phyloP scores from a whole-genome alignment of 2,329 filamentous ascomycete species.

The Fusarium hostae region DNA sequence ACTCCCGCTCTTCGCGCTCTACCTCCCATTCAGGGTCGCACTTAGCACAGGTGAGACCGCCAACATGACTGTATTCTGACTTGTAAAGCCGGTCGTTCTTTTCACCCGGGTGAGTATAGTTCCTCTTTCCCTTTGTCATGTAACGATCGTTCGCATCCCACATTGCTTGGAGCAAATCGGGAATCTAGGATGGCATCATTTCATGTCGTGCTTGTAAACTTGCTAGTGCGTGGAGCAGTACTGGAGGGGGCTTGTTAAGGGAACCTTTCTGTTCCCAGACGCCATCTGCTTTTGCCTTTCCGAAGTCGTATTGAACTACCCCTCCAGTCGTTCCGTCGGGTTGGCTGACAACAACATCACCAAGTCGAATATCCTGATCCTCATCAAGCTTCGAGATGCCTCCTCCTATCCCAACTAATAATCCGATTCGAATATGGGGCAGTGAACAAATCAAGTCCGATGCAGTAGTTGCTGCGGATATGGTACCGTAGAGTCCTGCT shows the following conservation, averaged over 20 bases:
- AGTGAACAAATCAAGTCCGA: constrained; percentile 24
- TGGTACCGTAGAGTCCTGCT: constrained; percentile 25
- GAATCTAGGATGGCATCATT: neutral
- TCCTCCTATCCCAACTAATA: constrained; percentile 57
- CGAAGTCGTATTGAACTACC: constrained; percentile 39
- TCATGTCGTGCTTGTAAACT: constrained; percentile 24
- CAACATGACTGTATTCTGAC: constrained; percentile 4
- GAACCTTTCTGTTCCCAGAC: constrained; percentile 9
- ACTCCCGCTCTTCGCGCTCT: neutral
- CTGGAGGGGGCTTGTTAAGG: constrained; percentile 18
- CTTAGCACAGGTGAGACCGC: neutral
- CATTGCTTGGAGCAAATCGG: neutral
- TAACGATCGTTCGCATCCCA: neutral
- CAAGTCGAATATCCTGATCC: constrained; percentile 40
- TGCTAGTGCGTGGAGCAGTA: constrained; percentile 20
- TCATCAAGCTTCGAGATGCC: constrained; percentile 6
- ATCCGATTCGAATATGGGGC: constrained; percentile 29
- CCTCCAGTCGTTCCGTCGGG: constrained; percentile 30
- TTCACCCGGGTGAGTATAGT: constrained; percentile 8
- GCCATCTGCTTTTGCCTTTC: constrained; percentile 4
- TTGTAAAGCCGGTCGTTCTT: constrained; percentile 30
- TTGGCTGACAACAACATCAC: constrained; percentile 44
- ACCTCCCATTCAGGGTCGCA: constrained; percentile 13
- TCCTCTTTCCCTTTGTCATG: neutral
- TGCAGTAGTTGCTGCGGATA: constrained; percentile 22